Conservation (phyloP, 768 basidiomycete species). For the Tephrocybe rancida region DNA sequence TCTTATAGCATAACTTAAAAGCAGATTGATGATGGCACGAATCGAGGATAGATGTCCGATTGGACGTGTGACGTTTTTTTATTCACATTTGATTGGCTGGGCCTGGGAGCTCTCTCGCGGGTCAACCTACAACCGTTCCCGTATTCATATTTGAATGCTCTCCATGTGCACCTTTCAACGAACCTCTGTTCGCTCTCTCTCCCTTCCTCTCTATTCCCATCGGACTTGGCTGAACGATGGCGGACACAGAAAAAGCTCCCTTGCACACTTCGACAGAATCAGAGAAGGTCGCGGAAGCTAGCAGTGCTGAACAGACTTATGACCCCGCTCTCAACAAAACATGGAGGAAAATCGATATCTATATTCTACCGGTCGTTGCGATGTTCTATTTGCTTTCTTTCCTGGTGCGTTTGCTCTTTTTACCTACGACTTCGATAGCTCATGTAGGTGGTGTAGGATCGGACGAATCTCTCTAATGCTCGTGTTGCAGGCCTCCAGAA, state of each 20-base stretch:
- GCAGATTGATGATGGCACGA: too few species aligned
- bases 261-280: constrained; percentile 26
- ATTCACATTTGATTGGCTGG: too few species aligned
- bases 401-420: constrained; percentile 48
- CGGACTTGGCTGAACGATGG: not conserved
- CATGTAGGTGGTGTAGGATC: constrained; percentile 35
- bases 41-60: too few species aligned
- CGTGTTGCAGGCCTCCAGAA: constrained; percentile 62
- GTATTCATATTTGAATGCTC: not conserved
- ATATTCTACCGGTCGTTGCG: constrained; percentile 36
- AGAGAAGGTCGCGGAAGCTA: constrained; percentile 28
- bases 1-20: not conserved
- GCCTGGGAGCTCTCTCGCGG: too few species aligned
- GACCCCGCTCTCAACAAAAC: constrained; percentile 37
- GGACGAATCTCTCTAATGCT: constrained; percentile 61
- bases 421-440: not conserved
- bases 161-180: not conserved
- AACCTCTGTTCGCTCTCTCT: not conserved
- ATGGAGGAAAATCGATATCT: constrained; percentile 39
- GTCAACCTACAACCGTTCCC: too few species aligned
- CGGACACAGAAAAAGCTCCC: constrained; percentile 24
- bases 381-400: constrained; percentile 41
- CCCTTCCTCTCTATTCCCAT: not conserved
- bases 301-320: constrained; percentile 18
- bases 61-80: too few species aligned